phyloP scores from a whole-genome alignment of 129 eudicot species.

The Solidago caesia region DNA sequence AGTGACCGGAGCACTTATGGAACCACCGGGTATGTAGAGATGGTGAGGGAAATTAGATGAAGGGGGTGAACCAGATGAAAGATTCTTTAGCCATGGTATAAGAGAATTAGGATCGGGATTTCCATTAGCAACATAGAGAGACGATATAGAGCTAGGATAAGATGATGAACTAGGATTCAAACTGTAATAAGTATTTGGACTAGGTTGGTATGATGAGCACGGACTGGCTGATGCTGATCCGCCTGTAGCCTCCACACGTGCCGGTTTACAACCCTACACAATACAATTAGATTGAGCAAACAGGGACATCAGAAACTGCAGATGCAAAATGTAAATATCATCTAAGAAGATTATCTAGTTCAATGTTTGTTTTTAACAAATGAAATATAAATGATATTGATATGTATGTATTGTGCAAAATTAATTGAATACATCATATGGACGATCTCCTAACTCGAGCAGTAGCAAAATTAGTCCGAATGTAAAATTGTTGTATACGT shows the following conservation, averaged over 20 bases:
- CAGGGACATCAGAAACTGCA: background rate
- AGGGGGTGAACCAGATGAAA: conserved; percentile 63
- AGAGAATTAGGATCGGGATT: conserved; percentile 80
- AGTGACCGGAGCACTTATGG: conserved; percentile 96
- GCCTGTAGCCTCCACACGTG: conserved; percentile 58
- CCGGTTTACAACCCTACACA: conserved; percentile 86
- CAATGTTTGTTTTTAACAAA: background rate
- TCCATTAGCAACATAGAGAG: conserved; percentile 44
- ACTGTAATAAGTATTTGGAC: conserved; percentile 79
- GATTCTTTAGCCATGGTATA: conserved; percentile 94
- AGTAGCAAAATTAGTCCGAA: background rate
- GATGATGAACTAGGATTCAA: conserved; percentile 88
- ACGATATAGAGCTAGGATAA: conserved; percentile 71
- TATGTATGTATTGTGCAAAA: background rate
- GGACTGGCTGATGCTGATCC: conserved; percentile 78
- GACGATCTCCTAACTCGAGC: background rate
- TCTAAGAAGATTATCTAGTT: background rate
- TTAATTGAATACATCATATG: background rate
- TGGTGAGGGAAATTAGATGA: conserved; percentile 77
- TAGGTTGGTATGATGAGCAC: conserved; percentile 73
- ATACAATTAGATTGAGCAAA: background rate
- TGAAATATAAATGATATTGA: background rate
- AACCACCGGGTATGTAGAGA: conserved; percentile 77
- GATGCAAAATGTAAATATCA: too few relatives aligned
- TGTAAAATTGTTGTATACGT: background rate